A percentile compares a stretch with the other conserved stretches of the same genome.
phyloP scores from a whole-genome alignment of 345 rosid genomes.

The Bretschneidera sinensis region DNA sequence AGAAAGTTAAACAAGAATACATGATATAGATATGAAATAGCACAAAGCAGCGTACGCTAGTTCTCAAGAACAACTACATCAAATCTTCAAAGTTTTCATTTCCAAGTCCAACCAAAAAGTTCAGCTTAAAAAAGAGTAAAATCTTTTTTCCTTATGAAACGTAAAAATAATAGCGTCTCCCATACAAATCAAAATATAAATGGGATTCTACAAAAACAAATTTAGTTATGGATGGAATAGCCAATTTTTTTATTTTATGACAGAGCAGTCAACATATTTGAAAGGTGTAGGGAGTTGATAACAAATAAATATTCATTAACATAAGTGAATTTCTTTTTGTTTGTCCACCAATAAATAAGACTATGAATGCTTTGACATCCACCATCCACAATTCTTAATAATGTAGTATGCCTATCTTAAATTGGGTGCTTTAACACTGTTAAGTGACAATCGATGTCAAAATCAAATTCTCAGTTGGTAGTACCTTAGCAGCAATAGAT shows the following conservation, averaged over 20 bases:
- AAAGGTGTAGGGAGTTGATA: background rate
- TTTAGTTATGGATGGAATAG: background rate
- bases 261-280: background rate
- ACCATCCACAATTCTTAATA: background rate
- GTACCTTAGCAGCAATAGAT: slow-evolving; percentile 95
- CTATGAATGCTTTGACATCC: background rate
- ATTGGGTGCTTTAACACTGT: background rate
- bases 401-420: background rate
- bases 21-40: background rate
- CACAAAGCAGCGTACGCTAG: background rate
- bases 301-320: background rate
- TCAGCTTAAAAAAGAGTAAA: too few relatives aligned
- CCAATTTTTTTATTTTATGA: too few relatives aligned
- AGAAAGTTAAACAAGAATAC: background rate
- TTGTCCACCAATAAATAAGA: background rate
- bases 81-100: background rate
- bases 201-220: too few relatives aligned
- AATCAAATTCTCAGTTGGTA: background rate
- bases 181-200: too few relatives aligned
- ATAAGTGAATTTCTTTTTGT: too few relatives aligned
- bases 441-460: too few relatives aligned
- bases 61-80: background rate
- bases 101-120: too few relatives aligned
- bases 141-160: too few relatives aligned
- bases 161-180: too few relatives aligned